Evolutionary conservation across 768 basidiomycete species (phyloP).

Genomic region (Austroboletus festivus): DNA sequence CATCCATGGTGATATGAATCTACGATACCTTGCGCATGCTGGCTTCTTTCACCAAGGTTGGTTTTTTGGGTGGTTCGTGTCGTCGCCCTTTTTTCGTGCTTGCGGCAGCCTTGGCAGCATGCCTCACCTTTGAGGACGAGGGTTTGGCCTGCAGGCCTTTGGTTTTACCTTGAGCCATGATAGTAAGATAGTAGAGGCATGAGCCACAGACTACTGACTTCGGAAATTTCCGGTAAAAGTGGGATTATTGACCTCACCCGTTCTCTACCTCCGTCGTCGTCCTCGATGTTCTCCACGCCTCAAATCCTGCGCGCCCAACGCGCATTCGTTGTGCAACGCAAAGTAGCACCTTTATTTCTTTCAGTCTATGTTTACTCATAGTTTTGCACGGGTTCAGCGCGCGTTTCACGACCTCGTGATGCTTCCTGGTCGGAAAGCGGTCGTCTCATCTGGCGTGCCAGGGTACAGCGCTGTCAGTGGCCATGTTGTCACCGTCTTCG

Average conservation of each 20-base stretch:
- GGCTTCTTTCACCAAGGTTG: constrained; percentile 65
- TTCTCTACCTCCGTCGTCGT: constrained; percentile 12
- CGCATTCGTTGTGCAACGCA: constrained; percentile 43
- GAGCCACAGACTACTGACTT: neutral
- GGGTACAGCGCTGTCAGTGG: constrained; percentile 88
- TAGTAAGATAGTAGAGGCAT: neutral
- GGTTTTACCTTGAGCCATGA: constrained; percentile 82
- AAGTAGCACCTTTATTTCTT: constrained; percentile 32
- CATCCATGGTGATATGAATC: neutral
- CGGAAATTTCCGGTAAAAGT: constrained; percentile 27
- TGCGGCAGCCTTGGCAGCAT: constrained; percentile 63
- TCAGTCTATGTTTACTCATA: constrained; percentile 1
- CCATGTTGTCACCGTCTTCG: constrained; percentile 94
- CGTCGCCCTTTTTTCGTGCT: constrained; percentile 78
- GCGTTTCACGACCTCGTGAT: constrained; percentile 70
- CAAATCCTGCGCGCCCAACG: constrained; percentile 53
- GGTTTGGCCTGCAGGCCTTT: constrained; percentile 67
- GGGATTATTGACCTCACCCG: neutral
- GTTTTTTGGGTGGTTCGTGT: constrained; percentile 80
- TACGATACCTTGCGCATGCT: constrained; percentile 77
- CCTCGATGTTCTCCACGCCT: constrained; percentile 43
- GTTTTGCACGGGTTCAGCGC: constrained; percentile 51
- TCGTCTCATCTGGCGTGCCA: constrained; percentile 73
- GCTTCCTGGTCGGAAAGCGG: constrained; percentile 57
- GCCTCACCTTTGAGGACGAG: constrained; percentile 45